Conservation (phyloP, 2,329 filamentous ascomycete genomes). For the Phyllosticta citrichinensis region DNA sequence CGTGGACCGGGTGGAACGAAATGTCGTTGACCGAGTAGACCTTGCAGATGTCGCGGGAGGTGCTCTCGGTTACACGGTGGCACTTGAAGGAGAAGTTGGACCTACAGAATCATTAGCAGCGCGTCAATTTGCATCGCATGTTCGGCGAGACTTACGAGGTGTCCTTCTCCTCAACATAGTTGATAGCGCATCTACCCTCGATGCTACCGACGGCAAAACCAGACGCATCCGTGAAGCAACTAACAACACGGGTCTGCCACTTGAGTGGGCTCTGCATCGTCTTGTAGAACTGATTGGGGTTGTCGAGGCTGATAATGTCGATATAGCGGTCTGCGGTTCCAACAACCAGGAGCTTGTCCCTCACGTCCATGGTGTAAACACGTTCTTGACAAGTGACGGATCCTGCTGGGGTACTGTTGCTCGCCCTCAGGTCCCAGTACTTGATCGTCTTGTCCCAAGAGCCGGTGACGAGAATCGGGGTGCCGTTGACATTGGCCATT, state of each 20-base stretch:
- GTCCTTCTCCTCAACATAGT: constrained; percentile 97
- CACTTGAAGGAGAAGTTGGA: constrained; percentile 99
- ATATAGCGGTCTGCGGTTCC: constrained; percentile 94
- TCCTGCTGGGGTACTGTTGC: constrained; percentile 51
- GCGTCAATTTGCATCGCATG: neutral
- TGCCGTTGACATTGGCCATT: constrained; percentile 48
- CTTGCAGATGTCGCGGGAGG: constrained; percentile 59
- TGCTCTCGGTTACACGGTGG: constrained; percentile 69
- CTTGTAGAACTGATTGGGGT: constrained; percentile 90
- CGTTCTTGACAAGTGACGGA: constrained; percentile 62
- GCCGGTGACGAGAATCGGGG: constrained; percentile 80
- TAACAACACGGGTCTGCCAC: constrained; percentile 94
- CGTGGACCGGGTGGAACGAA: constrained; percentile 91
- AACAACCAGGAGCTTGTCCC: constrained; percentile 77
- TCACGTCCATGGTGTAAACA: constrained; percentile 86
- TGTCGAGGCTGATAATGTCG: constrained; percentile 83
- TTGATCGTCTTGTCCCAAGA: constrained; percentile 87
- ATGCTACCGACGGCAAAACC: constrained; percentile 95
- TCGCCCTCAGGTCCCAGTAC: constrained; percentile 67
- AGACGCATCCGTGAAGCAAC: constrained; percentile 83
- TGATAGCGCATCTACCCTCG: constrained; percentile 93
- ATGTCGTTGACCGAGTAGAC: constrained; percentile 96
- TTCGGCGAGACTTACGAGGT: constrained; percentile 37
- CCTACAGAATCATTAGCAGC: constrained; percentile 16
- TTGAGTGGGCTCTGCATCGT: constrained; percentile 91